A percentile compares a stretch with the other conserved stretches of the same genome.
Conservation (phyloP, 768 basidiomycete species). For the Plicaturopsis crispa region DNA sequence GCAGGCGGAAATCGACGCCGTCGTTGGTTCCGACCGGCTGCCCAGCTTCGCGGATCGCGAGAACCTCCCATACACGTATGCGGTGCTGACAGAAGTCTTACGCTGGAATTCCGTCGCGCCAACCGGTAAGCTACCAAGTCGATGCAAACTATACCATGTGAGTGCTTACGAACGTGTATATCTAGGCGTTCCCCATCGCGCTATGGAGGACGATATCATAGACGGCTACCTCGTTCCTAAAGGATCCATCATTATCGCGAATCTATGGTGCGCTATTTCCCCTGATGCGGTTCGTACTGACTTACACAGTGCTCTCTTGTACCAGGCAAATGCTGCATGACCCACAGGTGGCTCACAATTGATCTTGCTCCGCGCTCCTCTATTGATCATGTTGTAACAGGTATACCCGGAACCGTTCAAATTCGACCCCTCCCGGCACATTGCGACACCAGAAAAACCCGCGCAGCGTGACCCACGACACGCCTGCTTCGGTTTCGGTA, state of each 20-base stretch:
- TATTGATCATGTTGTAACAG: too few relatives aligned
- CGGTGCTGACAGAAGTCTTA: slow-evolving; percentile 37
- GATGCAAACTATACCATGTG: too few relatives aligned
- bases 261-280: slow-evolving; percentile 33
- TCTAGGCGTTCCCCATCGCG: slow-evolving; percentile 41
- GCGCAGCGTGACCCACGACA: slow-evolving; percentile 33
- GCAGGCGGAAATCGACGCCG: slow-evolving; percentile 42
- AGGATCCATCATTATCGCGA: slow-evolving; percentile 35
- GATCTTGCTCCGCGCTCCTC: too few relatives aligned
- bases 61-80: slow-evolving; percentile 40
- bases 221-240: slow-evolving; percentile 43
- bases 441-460: slow-evolving; percentile 20
- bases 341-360: too few relatives aligned
- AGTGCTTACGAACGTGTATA: too few relatives aligned
- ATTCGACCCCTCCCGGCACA: slow-evolving; percentile 42
- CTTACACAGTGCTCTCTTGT: too few relatives aligned
- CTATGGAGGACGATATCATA: slow-evolving; percentile 35
- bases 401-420: slow-evolving; percentile 39
- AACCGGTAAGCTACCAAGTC: slow-evolving; percentile 19
- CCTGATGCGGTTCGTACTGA: too few relatives aligned
- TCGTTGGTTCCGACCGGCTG: slow-evolving; percentile 28
- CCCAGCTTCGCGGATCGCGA: slow-evolving; percentile 32
- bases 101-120: slow-evolving; percentile 41
- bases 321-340: slow-evolving; percentile 49
- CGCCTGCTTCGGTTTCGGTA: slow-evolving; percentile 39